phyloP scores from a whole-genome alignment of 768 basidiomycete genomes.

The Cystofilobasidium bisporidii region DNA sequence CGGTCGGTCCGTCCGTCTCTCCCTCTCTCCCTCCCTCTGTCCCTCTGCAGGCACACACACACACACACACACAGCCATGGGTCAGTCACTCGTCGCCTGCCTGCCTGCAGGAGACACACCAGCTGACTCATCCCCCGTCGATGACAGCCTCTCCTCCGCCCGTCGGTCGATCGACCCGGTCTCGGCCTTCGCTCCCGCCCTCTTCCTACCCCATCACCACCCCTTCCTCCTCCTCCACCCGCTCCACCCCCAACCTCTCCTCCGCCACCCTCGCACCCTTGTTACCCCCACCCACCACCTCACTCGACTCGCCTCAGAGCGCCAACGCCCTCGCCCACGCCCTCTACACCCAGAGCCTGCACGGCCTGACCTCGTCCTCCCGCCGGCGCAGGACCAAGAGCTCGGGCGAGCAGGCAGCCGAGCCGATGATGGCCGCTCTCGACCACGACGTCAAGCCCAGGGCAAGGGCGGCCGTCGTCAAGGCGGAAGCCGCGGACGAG shows the following conservation, averaged over 20 bases:
- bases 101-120: too few relatives aligned
- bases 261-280: too few relatives aligned
- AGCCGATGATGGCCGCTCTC: conserved; percentile 13
- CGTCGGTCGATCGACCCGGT: conserved; percentile 11
- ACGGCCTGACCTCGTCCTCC: background rate
- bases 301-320: conserved; percentile 4
- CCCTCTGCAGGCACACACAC: background rate
- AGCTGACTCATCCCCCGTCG: too few relatives aligned
- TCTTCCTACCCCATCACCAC: background rate
- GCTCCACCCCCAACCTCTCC: background rate
- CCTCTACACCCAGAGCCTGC: conserved; percentile 22
- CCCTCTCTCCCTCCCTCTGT: background rate
- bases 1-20: too few relatives aligned
- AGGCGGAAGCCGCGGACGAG: too few relatives aligned
- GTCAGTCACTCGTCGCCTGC: too few relatives aligned
- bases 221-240: background rate
- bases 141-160: conserved; percentile 1
- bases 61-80: too few relatives aligned
- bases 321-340: conserved; percentile 28
- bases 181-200: conserved; percentile 21
- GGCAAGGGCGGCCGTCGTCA: too few relatives aligned
- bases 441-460: too few relatives aligned
- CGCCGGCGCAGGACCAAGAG: conserved; percentile 15
- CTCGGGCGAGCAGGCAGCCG: background rate
- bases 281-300: too few relatives aligned